Percentiles rank a stretch among this genome's conserved stretches.
phyloP scores from a whole-genome alignment of 1,139 yeast species.

The Suhomyces chickasaworum region DNA sequence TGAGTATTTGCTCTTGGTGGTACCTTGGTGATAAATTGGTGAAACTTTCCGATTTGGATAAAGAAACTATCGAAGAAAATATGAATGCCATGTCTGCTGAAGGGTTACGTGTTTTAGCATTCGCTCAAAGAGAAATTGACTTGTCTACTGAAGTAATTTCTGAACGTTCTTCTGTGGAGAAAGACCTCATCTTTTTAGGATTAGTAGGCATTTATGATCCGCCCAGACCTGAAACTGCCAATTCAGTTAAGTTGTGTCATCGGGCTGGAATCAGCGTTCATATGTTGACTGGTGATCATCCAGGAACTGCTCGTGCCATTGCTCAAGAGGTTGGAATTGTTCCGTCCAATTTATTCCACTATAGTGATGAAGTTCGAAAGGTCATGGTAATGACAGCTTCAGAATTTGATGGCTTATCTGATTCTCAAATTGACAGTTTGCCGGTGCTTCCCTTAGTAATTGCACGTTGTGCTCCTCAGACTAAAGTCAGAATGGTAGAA shows the following conservation, averaged over 20 bases:
- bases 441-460: conserved; percentile 78
- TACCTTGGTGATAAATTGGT: conserved; percentile 35
- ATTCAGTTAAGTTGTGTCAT: conserved; percentile 68
- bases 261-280: conserved; percentile 79
- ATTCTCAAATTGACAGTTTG: conserved; percentile 63
- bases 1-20: conserved; percentile 62
- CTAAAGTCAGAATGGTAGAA: conserved; percentile 82
- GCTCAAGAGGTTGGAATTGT: conserved; percentile 85
- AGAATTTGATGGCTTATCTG: conserved; percentile 66
- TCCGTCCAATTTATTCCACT: conserved; percentile 68
- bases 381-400: conserved; percentile 77
- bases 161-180: conserved; percentile 57
- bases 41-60: conserved; percentile 46
- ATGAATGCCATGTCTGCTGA: conserved; percentile 65
- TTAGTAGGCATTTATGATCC: conserved; percentile 83
- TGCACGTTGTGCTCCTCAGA: conserved; percentile 85
- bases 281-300: conserved; percentile 87
- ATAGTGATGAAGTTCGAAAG: conserved; percentile 59
- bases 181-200: conserved; percentile 61
- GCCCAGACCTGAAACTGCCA: conserved; percentile 72
- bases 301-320: conserved; percentile 79
- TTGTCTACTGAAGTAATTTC: conserved; percentile 22
- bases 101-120: conserved; percentile 76
- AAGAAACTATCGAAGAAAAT: conserved; percentile 50
- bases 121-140: conserved; percentile 49